A percentile compares a stretch with the other conserved stretches of the same genome.
Conservation (phyloP, 352 stramenopile species). For the Pythium scleroteichum region DNA sequence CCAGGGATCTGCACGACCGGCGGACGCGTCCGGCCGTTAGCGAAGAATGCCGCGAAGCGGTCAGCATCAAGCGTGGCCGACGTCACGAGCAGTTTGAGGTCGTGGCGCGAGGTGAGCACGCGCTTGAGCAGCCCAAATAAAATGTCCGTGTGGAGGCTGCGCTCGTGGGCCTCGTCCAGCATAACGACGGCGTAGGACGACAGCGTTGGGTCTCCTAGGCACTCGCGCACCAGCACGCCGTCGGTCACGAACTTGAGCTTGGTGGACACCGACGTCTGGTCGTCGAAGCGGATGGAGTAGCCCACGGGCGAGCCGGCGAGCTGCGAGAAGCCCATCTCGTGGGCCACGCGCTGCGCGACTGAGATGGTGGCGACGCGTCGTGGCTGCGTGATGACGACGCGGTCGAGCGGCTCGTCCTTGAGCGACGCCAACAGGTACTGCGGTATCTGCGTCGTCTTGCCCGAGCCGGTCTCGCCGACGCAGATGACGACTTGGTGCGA, state of each 20-base stretch:
- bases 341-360: constrained; percentile 95
- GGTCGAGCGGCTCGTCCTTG: constrained; percentile 39
- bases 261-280: constrained; percentile 61
- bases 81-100: constrained; percentile 94
- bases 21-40: constrained; percentile 32
- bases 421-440: constrained; percentile 92
- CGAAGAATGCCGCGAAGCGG: constrained; percentile 90
- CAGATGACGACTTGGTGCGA: constrained; percentile 69
- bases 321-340: constrained; percentile 91
- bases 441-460: constrained; percentile 99
- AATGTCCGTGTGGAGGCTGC: constrained; percentile 98
- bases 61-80: constrained; percentile 90
- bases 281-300: constrained; percentile 99
- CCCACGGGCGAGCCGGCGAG: constrained; percentile 66
- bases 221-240: constrained; percentile 82
- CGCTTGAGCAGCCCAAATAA: constrained; percentile 94
- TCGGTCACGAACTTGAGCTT: constrained; percentile 87
- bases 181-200: constrained; percentile 89
- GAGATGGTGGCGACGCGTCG: constrained; percentile 97
- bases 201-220: constrained; percentile 73
- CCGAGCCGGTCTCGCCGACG: constrained; percentile 92
- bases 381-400: constrained; percentile 90
- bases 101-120: constrained; percentile 56
- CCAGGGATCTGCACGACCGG: constrained; percentile 91
- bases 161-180: constrained; percentile 98